Evolutionary conservation across 805 yeast genomes (phyloP).

Genomic region (Hanseniaspora taiwanica): DNA sequence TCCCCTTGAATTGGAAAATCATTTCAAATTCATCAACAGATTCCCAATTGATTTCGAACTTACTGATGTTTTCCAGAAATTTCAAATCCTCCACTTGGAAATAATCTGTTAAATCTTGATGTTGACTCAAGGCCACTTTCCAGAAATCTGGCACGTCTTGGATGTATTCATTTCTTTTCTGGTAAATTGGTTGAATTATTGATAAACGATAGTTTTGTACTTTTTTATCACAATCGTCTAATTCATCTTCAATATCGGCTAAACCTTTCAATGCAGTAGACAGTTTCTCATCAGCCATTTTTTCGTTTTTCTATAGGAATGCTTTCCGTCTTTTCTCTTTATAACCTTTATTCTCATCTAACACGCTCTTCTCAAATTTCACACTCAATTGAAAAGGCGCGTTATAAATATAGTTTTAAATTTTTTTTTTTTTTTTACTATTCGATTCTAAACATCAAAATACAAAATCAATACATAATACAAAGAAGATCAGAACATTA

Average conservation of each 20-base stretch:
- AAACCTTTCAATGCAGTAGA: conserved; percentile 30
- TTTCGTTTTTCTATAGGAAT: background rate
- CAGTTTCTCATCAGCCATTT: background rate
- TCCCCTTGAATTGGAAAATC: conserved; percentile 40
- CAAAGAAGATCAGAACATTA: conserved; percentile 1
- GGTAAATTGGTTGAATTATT: conserved; percentile 44
- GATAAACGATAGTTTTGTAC: conserved; percentile 40
- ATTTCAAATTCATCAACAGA: conserved; percentile 36
- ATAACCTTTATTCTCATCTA: too few species aligned
- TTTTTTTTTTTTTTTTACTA: too few species aligned
- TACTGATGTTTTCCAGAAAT: conserved; percentile 47
- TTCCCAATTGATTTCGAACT: conserved; percentile 44
- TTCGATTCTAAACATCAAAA: too few species aligned
- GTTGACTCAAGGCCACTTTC: conserved; percentile 75
- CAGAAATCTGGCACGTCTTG: conserved; percentile 61
- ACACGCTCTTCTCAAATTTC: too few species aligned
- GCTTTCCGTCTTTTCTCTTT: background rate
- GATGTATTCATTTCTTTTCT: conserved; percentile 40
- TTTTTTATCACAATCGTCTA: conserved; percentile 46
- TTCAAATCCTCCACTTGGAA: conserved; percentile 65
- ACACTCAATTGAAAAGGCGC: background rate
- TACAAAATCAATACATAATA: too few species aligned
- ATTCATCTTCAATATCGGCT: conserved; percentile 44
- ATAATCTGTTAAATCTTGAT: conserved; percentile 74
- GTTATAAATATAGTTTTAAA: too few species aligned